Base-by-base conservation (phyloP, 345 rosid genomes). In the Gossypium anomalum region DNA sequence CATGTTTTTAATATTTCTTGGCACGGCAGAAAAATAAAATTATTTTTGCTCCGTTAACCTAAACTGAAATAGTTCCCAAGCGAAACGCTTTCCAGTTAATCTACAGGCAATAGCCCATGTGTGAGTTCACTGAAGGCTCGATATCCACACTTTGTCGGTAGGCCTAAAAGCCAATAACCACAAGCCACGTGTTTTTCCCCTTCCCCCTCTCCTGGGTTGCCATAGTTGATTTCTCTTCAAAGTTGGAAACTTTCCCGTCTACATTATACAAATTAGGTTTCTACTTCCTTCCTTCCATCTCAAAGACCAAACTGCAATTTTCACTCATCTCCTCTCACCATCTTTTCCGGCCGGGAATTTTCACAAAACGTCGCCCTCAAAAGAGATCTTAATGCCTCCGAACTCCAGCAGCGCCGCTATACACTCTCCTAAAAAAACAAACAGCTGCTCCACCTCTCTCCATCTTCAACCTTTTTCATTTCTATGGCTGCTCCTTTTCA, bases 401-500 rank as follows among this genome's bases (percentile, higher is more conserved):
- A 51, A 51, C 64, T 57, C 41, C 53, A 44, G 38, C 14, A 56
- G 25, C 60, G 10, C 13, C 51, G 13, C 61, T 13, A 0, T 41
- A 27, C 5, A 85, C 59, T 85, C 83, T 25, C 78, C 78, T 22
- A 72, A 77, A 58, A 82, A 81, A 75, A 66, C 80, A 81, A 80
- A 67, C 65, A 84, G 48, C 86, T 86, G 88, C 6, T 82, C 78
- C 56, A 78, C 44, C 78, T 82, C 88, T 8, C 77, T 81, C 41
- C 79, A 70, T 53, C 75, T 82, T 27, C 84, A 81, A 10, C 77
- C 88, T 29, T 64, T 75, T 70, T 44, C 82, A 77, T 63, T 83
- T 66, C 76, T 84, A 78, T 89, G 90, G 90, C 86, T 93, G 7
- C 73, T 90, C 75, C 41, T 90, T 77, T 72, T 82, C 72, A 73